Conservation (phyloP, 2,329 filamentous ascomycete species). For the Ophiostoma perfectum region DNA sequence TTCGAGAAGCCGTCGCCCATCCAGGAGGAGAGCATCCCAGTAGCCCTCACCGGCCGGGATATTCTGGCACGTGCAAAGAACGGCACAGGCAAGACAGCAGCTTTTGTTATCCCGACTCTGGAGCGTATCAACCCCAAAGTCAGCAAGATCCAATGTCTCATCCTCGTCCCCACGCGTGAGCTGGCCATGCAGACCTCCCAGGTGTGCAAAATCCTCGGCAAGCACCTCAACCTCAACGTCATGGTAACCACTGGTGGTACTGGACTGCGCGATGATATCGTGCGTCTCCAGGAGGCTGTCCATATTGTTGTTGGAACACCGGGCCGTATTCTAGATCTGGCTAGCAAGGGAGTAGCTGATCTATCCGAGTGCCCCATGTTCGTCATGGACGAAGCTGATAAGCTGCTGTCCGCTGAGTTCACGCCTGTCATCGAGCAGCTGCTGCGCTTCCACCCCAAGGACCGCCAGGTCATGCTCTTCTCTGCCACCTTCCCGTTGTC, state of each 20-base stretch:
- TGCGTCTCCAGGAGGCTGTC: conserved; percentile 87
- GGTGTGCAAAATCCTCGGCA: conserved; percentile 96
- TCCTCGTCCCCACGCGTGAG: conserved; percentile 94
- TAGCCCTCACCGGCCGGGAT: conserved; percentile 89
- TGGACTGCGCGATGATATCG: conserved; percentile 90
- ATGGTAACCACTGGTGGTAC: conserved; percentile 99
- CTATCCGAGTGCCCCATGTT: conserved; percentile 95
- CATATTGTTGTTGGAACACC: conserved; percentile 98
- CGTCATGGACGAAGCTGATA: conserved; percentile 99
- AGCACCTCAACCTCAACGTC: conserved; percentile 94
- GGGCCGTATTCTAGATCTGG: conserved; percentile 90
- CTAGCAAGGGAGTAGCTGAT: conserved; percentile 93
- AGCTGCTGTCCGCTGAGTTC: conserved; percentile 92
- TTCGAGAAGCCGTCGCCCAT: conserved; percentile 99
- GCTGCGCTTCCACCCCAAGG: conserved; percentile 89
- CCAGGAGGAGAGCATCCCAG: conserved; percentile 97
- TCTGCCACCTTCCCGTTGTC: conserved; percentile 96
- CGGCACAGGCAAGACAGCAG: conserved; percentile 95
- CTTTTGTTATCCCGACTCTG: conserved; percentile 92
- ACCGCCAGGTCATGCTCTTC: conserved; percentile 98
- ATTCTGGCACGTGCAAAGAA: conserved; percentile 97
- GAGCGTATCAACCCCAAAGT: conserved; percentile 96
- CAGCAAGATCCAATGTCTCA: conserved; percentile 91
- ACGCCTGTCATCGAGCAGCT: conserved; percentile 96
- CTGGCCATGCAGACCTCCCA: conserved; percentile 97